Evolutionary conservation across 164 flowering plant genomes (phyloP).

Genomic region (Warburgia ugandensis): DNA sequence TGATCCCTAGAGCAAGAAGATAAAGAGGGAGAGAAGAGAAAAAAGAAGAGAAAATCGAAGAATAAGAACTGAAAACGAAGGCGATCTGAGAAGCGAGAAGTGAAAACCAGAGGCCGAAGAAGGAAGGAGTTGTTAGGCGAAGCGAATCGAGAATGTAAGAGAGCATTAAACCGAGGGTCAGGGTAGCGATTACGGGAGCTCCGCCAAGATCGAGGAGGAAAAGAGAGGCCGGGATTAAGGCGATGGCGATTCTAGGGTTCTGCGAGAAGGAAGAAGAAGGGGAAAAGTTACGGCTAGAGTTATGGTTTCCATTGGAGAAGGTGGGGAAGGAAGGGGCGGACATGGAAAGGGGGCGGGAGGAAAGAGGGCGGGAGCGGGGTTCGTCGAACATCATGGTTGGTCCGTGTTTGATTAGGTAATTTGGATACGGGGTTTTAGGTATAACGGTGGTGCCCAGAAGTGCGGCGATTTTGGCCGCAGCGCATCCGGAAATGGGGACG

Average conservation of each 20-base stretch:
- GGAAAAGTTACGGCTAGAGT: slow-evolving; percentile 39
- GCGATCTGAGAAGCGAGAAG: slow-evolving; percentile 69
- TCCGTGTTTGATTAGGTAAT: no score
- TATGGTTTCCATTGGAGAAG: slow-evolving; percentile 22
- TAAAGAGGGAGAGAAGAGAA: slow-evolving; percentile 53
- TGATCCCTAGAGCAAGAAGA: slow-evolving; percentile 49
- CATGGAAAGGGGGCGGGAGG: slow-evolving; percentile 26
- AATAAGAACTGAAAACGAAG: slow-evolving; percentile 78
- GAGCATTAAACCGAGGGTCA: slow-evolving; percentile 71
- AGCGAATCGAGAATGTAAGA: slow-evolving; percentile 85
- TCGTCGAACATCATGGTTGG: slow-evolving; percentile 10
- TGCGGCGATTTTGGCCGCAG: no score
- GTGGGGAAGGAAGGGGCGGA: slow-evolving; percentile 47
- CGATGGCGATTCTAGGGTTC: slow-evolving; percentile 72
- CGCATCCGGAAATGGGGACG: neutral
- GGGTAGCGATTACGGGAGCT: slow-evolving; percentile 58
- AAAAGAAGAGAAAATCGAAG: slow-evolving; percentile 18
- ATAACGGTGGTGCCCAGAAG: no score
- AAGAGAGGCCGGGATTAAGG: slow-evolving; percentile 69
- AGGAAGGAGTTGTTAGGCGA: slow-evolving; percentile 61
- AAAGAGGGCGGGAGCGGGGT: slow-evolving; percentile 4
- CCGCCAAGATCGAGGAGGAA: slow-evolving; percentile 97
- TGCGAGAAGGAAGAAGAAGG: slow-evolving; percentile 52
- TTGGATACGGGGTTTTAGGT: no score
- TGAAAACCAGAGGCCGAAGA: slow-evolving; percentile 82